Evolutionary conservation across 768 basidiomycete genomes (phyloP), one percentile per base, ranked within the genome.

Genomic region (Hericium coralloides): DNA sequence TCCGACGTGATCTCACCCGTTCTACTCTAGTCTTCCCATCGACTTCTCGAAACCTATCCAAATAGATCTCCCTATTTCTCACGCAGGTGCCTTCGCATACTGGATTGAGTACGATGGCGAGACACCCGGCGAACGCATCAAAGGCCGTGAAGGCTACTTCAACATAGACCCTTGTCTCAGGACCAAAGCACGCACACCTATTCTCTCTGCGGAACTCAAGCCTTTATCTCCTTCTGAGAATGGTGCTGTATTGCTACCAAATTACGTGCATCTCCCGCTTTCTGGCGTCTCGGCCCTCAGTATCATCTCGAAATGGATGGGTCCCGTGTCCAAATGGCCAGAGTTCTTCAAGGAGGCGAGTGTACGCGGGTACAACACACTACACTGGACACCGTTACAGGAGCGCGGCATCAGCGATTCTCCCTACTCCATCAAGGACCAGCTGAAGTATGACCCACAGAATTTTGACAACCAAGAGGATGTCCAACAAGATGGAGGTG

Each of bases 291-390:
- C 88, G 37, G 86, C 98, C 65, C 75, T 98, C 55, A 94, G 91
- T 4, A 78, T 95, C 39, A 85, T 99, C 48, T 95, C 94, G 1
- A 99, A 99, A 69, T 99, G 97, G 97, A 97, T 98, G 92, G 95
- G 95, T 2, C 79, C 87, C 1, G 70, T 92, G 38, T 69, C 74
- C 12, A 75, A 84, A 31, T 98, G 97, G 97, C 76, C 73, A 47
- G 76, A 78, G 3, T 83, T 91, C 67, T 90, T 97, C 62, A 77
- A 80, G 51, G 92, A 95, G 71, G 89, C 92, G 12, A 82, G 84
- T 53, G 79, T 90, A 54, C 78, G 95, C 50, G 95, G 97, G 1
- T 99, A 99, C 75, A 99, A 95, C 53, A 97, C 98, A 92, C 74
- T 99, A 45, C 97, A 99, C 67, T 99, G 89, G 76, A 90, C 95